These are phyloP conservation scores for Starmerella davenportii DNA, from an alignment of 805 yeast species.

Conservation along the genomic window DNA sequence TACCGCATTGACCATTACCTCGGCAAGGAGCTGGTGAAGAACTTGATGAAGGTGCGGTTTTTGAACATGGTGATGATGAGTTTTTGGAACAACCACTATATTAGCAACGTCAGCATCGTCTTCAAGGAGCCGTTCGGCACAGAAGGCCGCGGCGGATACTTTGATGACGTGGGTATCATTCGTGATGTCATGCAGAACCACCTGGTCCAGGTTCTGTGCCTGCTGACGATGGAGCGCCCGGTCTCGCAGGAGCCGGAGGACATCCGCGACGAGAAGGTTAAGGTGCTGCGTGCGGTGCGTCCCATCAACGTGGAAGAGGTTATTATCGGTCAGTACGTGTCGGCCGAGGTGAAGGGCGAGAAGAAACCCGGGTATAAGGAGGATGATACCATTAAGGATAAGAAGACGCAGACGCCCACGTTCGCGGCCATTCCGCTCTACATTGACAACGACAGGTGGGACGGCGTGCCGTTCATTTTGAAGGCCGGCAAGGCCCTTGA, in stretches of 20 bases:
- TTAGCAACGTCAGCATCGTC: constrained; percentile 66
- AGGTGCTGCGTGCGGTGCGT: constrained; percentile 66
- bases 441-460: constrained; percentile 91
- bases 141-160: constrained; percentile 97
- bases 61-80: constrained; percentile 77
- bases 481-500: constrained; percentile 97
- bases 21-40: constrained; percentile 97
- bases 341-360: constrained; percentile 57
- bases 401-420: constrained; percentile 73
- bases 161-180: constrained; percentile 84
- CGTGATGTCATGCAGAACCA: constrained; percentile 98
- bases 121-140: constrained; percentile 98
- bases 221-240: constrained; percentile 92
- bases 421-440: constrained; percentile 69
- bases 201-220: constrained; percentile 74
- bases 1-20: constrained; percentile 93
- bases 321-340: constrained; percentile 72
- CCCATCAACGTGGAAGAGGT: constrained; percentile 48
- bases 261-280: constrained; percentile 89
- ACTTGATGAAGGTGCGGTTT: constrained; percentile 71
- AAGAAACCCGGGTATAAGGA: constrained; percentile 75
- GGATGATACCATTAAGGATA: constrained; percentile 64
- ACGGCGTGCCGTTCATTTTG: constrained; percentile 87
- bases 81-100: constrained; percentile 71
- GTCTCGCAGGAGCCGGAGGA: constrained; percentile 80